Percentiles rank a stretch among this genome's conserved stretches.
These are phyloP conservation scores for Epichloe coenophiala DNA, from an alignment of 2,329 filamentous ascomycete genomes.

Conservation along the genomic window DNA sequence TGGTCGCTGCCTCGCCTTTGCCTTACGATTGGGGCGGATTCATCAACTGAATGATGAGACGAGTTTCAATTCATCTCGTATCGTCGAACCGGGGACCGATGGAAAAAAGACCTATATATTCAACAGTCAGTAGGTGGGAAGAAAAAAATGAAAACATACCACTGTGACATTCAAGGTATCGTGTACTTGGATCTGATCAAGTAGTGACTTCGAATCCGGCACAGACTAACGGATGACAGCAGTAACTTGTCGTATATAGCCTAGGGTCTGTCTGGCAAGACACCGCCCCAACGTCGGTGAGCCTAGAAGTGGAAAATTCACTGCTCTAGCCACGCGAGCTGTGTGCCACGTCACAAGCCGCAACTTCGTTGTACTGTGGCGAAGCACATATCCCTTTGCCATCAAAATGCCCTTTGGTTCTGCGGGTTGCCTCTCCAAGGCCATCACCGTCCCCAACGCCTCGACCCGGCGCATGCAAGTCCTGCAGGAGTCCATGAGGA, in stretches of 20 bases:
- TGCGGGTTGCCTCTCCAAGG: slow-evolving; percentile 7
- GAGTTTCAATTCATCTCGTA: not conserved
- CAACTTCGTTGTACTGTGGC: slow-evolving; percentile 19
- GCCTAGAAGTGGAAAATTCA: slow-evolving; percentile 7
- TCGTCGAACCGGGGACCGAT: not conserved
- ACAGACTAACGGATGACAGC: slow-evolving; percentile 9
- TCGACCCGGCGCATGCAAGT: slow-evolving; percentile 8
- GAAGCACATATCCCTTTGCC: slow-evolving; percentile 16
- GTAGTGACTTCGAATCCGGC: slow-evolving; percentile 13
- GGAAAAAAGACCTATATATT: not conserved
- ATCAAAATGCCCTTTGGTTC: slow-evolving; percentile 1
- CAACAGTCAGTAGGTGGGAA: not conserved
- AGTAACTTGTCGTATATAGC: not conserved
- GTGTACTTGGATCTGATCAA: slow-evolving; percentile 15
- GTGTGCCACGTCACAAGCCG: slow-evolving; percentile 29
- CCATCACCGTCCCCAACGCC: slow-evolving; percentile 8
- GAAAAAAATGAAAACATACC: not conserved
- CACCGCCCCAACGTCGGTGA: slow-evolving; percentile 10
- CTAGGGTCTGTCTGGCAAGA: not conserved
- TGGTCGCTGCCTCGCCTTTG: not conserved
- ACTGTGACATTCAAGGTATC: slow-evolving; percentile 9
- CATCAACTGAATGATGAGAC: not conserved
- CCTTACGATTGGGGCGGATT: not conserved
- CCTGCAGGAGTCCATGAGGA: slow-evolving; percentile 4
- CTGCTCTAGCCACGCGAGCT: slow-evolving; percentile 19